These are phyloP conservation scores for Boletus speciosus DNA, from an alignment of 768 basidiomycete genomes.

Conservation along the genomic window DNA sequence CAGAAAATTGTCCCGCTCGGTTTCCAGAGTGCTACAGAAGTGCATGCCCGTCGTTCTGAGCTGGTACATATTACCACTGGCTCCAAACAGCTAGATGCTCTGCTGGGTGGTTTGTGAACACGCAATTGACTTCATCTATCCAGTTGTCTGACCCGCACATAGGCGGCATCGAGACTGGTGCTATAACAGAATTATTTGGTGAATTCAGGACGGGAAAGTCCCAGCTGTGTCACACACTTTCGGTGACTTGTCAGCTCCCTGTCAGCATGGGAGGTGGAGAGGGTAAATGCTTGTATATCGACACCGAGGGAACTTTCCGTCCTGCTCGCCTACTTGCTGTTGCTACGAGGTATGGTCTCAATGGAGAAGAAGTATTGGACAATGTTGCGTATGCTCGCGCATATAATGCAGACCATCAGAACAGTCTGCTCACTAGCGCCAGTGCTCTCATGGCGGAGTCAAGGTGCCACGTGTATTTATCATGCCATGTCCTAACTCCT, in stretches of 20 bases:
- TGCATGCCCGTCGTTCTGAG: conserved; percentile 92
- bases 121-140: not conserved
- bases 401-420: conserved; percentile 98
- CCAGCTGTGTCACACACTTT: conserved; percentile 95
- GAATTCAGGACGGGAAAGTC: conserved; percentile 99
- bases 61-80: conserved; percentile 96
- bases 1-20: conserved; percentile 96
- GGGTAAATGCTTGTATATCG: conserved; percentile 98
- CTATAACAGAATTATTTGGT: conserved; percentile 96
- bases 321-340: conserved; percentile 92
- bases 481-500: conserved; percentile 1
- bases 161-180: conserved; percentile 97
- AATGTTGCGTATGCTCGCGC: conserved; percentile 98
- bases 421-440: conserved; percentile 82
- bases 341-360: conserved; percentile 94
- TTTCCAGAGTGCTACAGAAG: conserved; percentile 97
- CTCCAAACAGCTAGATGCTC: conserved; percentile 91
- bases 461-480: conserved; percentile 51
- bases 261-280: conserved; percentile 98
- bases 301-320: conserved; percentile 98
- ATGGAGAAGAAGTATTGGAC: conserved; percentile 96
- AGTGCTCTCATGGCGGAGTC: conserved; percentile 99
- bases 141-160: conserved; percentile 14
- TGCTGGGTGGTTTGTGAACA: conserved; percentile 72
- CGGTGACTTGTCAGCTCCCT: conserved; percentile 96